Percentiles rank a stretch among this genome's conserved stretches.
phyloP scores from a whole-genome alignment of 1,284 basidiomycete species.

The Meira nashicola region DNA sequence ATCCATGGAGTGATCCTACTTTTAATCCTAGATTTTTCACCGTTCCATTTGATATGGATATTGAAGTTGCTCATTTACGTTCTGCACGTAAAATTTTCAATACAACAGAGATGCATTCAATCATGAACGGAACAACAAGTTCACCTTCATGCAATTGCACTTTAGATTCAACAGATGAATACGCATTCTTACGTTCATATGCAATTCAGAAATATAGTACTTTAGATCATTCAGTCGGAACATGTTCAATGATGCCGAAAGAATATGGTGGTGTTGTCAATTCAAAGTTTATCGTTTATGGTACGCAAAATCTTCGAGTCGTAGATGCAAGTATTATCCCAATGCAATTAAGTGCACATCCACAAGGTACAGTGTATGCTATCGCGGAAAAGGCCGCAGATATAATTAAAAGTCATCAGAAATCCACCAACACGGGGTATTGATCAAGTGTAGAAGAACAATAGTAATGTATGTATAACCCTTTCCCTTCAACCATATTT shows the following conservation, averaged over 20 bases:
- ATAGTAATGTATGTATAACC: neutral
- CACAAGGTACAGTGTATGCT: slow-evolving; percentile 32
- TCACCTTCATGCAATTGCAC: slow-evolving; percentile 46
- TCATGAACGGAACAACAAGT: slow-evolving; percentile 27
- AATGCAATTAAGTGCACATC: slow-evolving; percentile 32
- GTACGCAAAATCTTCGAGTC: slow-evolving; percentile 40
- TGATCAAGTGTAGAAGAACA: neutral
- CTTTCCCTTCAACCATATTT: neutral
- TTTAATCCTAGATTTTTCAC: slow-evolving; percentile 29
- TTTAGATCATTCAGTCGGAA: slow-evolving; percentile 60
- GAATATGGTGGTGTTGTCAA: slow-evolving; percentile 60
- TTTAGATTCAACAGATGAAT: slow-evolving; percentile 31
- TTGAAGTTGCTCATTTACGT: slow-evolving; percentile 47
- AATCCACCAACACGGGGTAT: neutral
- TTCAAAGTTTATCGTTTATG: slow-evolving; percentile 47
- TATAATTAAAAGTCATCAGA: slow-evolving; percentile 1
- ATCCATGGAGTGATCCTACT: neutral
- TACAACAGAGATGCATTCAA: slow-evolving; percentile 22
- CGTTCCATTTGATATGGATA: slow-evolving; percentile 51
- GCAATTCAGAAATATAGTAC: slow-evolving; percentile 29
- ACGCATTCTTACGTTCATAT: slow-evolving; percentile 51
- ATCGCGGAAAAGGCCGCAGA: slow-evolving; percentile 35
- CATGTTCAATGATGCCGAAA: slow-evolving; percentile 62
- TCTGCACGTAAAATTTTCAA: slow-evolving; percentile 46
- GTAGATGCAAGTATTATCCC: slow-evolving; percentile 39